These are phyloP conservation scores for Metschnikowia baotianmanensis DNA, from an alignment of 805 yeast genomes.

Conservation along the genomic window DNA sequence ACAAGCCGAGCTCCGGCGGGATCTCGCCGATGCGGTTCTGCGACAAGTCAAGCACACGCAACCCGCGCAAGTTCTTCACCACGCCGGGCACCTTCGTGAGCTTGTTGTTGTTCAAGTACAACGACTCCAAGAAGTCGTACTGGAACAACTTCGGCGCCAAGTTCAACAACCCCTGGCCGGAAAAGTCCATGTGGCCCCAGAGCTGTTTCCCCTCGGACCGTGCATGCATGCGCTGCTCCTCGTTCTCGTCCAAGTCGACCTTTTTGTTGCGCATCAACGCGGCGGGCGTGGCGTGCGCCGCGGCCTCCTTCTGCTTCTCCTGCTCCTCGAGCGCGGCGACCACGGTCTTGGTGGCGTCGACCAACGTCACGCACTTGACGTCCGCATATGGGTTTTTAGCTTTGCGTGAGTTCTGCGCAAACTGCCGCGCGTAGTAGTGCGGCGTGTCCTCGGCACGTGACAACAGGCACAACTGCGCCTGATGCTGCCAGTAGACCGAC, in stretches of 20 bases:
- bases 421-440: conserved; percentile 81
- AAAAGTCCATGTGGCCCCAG: conserved; percentile 92
- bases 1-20: conserved; percentile 83
- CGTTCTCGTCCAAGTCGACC: conserved; percentile 56
- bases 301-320: conserved; percentile 38
- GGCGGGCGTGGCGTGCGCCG: conserved; percentile 21
- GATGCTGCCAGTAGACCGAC: conserved; percentile 73
- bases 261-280: conserved; percentile 44
- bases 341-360: conserved; percentile 42
- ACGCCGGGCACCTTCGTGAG: conserved; percentile 64
- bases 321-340: conserved; percentile 37
- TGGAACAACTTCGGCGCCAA: conserved; percentile 73
- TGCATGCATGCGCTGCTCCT: conserved; percentile 60
- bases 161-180: conserved; percentile 80
- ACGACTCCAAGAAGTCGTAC: conserved; percentile 79
- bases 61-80: conserved; percentile 63
- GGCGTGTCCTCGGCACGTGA: conserved; percentile 66
- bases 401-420: conserved; percentile 65
- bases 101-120: conserved; percentile 85
- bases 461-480: conserved; percentile 65
- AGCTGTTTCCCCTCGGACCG: conserved; percentile 68
- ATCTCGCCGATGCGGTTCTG: conserved; percentile 66
- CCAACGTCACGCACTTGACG: conserved; percentile 36
- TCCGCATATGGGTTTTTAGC: conserved; percentile 37
- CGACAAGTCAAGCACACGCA: conserved; percentile 83